Evolutionary conservation across 495 filamentous ascomycete species (phyloP), one percentile per base, ranked within the genome.

Genomic region (Hypoxylon trugodes): DNA sequence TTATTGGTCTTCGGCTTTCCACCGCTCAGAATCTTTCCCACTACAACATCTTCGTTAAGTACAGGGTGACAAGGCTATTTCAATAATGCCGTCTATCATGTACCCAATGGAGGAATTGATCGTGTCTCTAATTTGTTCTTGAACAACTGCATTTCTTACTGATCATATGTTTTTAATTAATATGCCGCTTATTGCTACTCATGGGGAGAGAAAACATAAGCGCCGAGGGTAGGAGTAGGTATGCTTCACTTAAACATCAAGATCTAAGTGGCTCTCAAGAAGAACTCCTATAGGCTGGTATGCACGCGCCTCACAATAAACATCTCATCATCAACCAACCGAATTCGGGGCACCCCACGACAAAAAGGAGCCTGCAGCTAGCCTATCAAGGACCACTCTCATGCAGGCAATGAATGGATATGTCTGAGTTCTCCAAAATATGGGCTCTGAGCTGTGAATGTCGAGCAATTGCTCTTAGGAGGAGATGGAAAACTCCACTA

Each of bases 291-390:
- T 66, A 51, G 49, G 55, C 21, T 37, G 36, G 18, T 25, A 66
- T 59, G 62, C 62, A 66, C 55, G 55, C 62, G 55, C 62, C 62
- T 66, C 56, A 55, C 41, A 55, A 60, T 38, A 57, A 52, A 51
- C 52, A 56, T 26, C 32, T 9, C 24, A 30, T n/a, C 15, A 41
- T 13, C 30, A 55, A 21, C 62, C 62, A 66, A 60, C 55, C 48
- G 35, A 8, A 49, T 38, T 37, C 56, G 26, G 49, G 40, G 12
- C 26, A 55, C 55, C 61, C 61, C 61, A 55, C 47, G 54, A 54
- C 40, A 45, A 21, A 59, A 59, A 51, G 62, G 50, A 45, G 56
- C 48, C 42, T 60, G 62, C 61, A 60, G 49, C 49, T 24, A 40
- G 49, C 62, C 62, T 66, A 66, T 66, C 62, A 66, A 36, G 42